phyloP scores from a whole-genome alignment of 2,329 filamentous ascomycete species.

The Zalaria obscura region DNA sequence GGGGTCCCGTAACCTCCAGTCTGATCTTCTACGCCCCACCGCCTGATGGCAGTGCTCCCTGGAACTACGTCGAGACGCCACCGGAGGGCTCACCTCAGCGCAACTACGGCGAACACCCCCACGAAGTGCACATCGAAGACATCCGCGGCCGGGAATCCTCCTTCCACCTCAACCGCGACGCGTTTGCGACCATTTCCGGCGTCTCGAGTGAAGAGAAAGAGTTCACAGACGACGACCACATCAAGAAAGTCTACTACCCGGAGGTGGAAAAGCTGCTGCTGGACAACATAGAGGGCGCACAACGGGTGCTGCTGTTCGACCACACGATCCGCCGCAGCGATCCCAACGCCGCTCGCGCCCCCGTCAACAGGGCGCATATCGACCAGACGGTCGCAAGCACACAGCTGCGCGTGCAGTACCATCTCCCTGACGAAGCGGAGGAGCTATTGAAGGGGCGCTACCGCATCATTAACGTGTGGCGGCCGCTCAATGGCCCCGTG shows the following conservation, averaged over 20 bases:
- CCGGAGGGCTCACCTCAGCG: constrained; percentile 46
- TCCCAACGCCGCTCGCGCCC: constrained; percentile 45
- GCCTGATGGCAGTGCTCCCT: constrained; percentile 43
- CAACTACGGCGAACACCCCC: constrained; percentile 44
- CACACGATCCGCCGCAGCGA: constrained; percentile 66
- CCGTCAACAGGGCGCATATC: constrained; percentile 64
- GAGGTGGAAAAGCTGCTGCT: constrained; percentile 65
- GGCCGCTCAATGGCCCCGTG: constrained; percentile 44
- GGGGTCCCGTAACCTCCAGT: constrained; percentile 47
- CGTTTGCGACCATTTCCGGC: constrained; percentile 52
- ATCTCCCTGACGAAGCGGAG: constrained; percentile 55
- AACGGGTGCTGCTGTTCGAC: constrained; percentile 64
- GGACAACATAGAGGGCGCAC: constrained; percentile 49
- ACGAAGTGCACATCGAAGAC: constrained; percentile 51
- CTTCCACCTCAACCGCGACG: constrained; percentile 58
- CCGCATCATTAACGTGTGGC: constrained; percentile 81
- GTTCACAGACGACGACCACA: constrained; percentile 55
- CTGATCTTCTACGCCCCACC: constrained; percentile 54
- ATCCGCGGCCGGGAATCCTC: constrained; percentile 54
- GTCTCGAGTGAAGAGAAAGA: constrained; percentile 40
- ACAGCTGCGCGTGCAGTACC: constrained; percentile 50
- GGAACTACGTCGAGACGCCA: constrained; percentile 44
- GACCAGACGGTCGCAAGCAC: constrained; percentile 64
- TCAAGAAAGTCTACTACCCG: constrained; percentile 65
- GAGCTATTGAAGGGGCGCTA: constrained; percentile 53